These are phyloP conservation scores for Tolypocladium nubicola DNA, from an alignment of 2,329 filamentous ascomycete genomes.

Conservation along the genomic window DNA sequence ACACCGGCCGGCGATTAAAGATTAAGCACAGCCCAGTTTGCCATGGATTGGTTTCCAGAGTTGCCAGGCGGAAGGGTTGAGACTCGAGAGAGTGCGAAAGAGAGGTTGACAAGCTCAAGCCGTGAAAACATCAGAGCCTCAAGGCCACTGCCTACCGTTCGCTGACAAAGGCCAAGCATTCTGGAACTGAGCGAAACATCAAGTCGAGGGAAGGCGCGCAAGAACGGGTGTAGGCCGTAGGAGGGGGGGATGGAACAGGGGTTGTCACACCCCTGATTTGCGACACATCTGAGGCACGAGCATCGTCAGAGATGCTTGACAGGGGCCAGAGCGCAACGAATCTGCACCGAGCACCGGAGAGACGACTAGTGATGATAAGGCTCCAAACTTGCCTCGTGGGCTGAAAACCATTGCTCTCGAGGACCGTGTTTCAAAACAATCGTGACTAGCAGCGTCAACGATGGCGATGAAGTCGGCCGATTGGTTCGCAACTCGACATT, in stretches of 20 bases:
- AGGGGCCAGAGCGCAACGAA: constrained; percentile 1
- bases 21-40: neutral
- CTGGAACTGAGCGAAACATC: neutral
- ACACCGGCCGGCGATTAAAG: neutral
- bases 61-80: neutral
- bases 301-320: constrained; percentile 5
- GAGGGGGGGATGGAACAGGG: constrained; percentile 10
- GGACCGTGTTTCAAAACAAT: neutral
- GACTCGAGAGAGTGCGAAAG: neutral
- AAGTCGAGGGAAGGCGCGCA: constrained; percentile 4
- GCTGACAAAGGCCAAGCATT: neutral
- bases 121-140: neutral
- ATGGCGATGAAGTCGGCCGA: neutral
- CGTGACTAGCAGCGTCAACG: neutral
- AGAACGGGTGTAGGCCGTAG: constrained; percentile 5
- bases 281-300: constrained; percentile 36
- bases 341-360: neutral
- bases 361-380: neutral
- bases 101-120: neutral
- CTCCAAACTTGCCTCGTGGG: neutral
- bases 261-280: constrained; percentile 27
- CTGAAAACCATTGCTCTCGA: neutral
- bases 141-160: neutral
- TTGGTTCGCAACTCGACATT: neutral
- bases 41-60: neutral